These are phyloP conservation scores for Backusella circina DNA, from an alignment of 192 early-diverging fungal genomes.

Conservation along the genomic window DNA sequence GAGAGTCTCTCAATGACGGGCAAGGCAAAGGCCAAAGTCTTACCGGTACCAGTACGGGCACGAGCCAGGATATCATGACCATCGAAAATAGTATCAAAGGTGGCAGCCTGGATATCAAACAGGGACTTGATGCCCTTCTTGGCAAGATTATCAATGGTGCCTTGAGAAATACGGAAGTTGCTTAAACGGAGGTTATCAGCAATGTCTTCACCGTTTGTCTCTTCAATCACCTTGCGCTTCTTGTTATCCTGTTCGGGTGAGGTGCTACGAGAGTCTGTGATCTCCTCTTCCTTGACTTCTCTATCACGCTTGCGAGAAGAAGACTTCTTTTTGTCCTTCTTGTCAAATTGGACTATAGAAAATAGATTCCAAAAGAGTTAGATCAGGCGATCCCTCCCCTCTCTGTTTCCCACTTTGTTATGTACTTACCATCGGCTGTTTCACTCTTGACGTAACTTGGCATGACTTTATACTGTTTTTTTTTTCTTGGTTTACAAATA, in stretches of 20 bases:
- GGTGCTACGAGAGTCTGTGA: not conserved
- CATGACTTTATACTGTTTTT: not conserved
- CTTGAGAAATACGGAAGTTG: slow-evolving; percentile 59
- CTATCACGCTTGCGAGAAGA: slow-evolving; percentile 24
- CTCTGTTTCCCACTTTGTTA: not conserved
- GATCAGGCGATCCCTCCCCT: not conserved
- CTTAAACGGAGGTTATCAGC: slow-evolving; percentile 53
- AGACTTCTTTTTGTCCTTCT: slow-evolving; percentile 39
- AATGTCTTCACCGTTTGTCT: slow-evolving; percentile 41
- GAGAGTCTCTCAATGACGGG: slow-evolving; percentile 68
- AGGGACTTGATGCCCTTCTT: slow-evolving; percentile 73
- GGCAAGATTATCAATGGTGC: slow-evolving; percentile 68
- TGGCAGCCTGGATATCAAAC: slow-evolving; percentile 95
- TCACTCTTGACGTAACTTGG: not conserved
- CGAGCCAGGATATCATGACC: slow-evolving; percentile 75
- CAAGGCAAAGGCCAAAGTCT: slow-evolving; percentile 77
- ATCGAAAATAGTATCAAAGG: slow-evolving; percentile 65
- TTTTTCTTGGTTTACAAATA: not conserved
- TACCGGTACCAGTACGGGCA: slow-evolving; percentile 77
- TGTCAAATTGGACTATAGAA: slow-evolving; percentile 39
- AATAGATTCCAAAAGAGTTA: not conserved
- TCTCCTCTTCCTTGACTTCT: slow-evolving; percentile 38
- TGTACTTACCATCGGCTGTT: not conserved
- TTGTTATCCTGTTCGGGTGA: slow-evolving; percentile 36
- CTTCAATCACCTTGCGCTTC: slow-evolving; percentile 27